phyloP scores from a whole-genome alignment of 169 alveolate genomes.

The Toxoplasma gondii region DNA sequence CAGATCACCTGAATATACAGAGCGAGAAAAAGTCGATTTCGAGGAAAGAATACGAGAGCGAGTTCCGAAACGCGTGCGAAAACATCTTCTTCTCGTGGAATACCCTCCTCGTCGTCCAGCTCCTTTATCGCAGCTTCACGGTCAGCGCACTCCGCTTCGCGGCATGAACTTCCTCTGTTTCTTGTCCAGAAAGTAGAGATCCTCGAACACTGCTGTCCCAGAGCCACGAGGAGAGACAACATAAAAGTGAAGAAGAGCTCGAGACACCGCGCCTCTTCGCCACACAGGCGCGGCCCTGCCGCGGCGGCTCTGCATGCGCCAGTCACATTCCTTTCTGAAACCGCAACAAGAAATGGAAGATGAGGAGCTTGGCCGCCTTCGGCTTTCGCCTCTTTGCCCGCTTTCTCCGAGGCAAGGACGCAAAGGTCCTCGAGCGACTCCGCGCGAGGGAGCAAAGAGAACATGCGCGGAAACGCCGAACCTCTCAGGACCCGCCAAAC shows the following conservation, averaged over 20 bases:
- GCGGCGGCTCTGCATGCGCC: not conserved
- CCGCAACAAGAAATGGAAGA: not conserved
- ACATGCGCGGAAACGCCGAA: not conserved
- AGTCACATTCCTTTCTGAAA: not conserved
- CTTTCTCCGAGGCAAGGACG: not conserved
- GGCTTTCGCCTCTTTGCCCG: not conserved
- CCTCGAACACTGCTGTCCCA: not conserved
- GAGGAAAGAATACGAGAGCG: not conserved
- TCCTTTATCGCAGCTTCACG: not conserved
- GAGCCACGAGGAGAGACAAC: not conserved
- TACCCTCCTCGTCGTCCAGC: not conserved
- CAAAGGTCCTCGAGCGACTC: not conserved
- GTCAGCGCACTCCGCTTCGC: not conserved
- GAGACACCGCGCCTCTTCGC: not conserved
- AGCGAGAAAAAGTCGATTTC: conserved; percentile 2
- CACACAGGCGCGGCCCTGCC: not conserved
- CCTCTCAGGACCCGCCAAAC: not conserved
- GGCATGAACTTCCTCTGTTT: not conserved
- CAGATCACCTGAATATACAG: not conserved
- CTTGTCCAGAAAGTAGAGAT: not conserved
- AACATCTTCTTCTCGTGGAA: not conserved
- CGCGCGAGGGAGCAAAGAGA: not conserved
- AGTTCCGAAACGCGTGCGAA: not conserved
- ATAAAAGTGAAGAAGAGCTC: not conserved
- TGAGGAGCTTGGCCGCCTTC: not conserved